Evolutionary conservation across 352 stramenopile genomes (phyloP).

Genomic region (Ophiocytium majus): DNA sequence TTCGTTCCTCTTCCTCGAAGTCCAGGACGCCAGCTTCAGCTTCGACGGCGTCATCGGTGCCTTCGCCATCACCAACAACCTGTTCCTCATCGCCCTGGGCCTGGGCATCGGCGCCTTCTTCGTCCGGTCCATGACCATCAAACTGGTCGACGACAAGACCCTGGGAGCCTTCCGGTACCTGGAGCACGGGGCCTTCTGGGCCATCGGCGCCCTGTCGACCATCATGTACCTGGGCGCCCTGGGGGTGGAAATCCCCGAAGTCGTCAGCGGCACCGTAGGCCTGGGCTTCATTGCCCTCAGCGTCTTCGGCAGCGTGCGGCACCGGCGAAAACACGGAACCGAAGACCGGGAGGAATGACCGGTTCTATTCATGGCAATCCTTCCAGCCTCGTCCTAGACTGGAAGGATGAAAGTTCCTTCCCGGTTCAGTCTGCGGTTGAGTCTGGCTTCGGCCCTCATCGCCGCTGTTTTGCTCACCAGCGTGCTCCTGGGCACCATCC

Average conservation of each 20-base stretch:
- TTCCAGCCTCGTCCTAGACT: too few relatives aligned
- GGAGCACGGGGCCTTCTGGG: not conserved
- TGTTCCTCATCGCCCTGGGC: not conserved
- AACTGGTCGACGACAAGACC: not conserved
- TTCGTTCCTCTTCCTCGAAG: constrained; percentile 6
- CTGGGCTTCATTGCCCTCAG: not conserved
- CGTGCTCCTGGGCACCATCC: too few relatives aligned
- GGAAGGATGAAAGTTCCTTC: too few relatives aligned
- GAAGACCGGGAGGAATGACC: too few relatives aligned
- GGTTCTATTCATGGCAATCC: too few relatives aligned
- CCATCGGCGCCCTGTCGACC: not conserved
- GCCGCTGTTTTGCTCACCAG: too few relatives aligned
- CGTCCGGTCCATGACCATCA: not conserved
- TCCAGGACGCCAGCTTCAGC: not conserved
- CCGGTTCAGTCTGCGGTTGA: too few relatives aligned
- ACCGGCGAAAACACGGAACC: too few relatives aligned
- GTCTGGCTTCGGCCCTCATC: too few relatives aligned
- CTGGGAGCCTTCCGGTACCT: not conserved
- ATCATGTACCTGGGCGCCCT: not conserved
- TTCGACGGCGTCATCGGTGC: constrained; percentile 5
- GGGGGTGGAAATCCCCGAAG: not conserved
- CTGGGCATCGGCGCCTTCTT: not conserved
- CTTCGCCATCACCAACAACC: constrained; percentile 7
- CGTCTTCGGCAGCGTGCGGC: too few relatives aligned
- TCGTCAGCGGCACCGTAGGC: not conserved